Evolutionary conservation across 768 basidiomycete species (phyloP).

Genomic region (Pleurotus cornucopiae): DNA sequence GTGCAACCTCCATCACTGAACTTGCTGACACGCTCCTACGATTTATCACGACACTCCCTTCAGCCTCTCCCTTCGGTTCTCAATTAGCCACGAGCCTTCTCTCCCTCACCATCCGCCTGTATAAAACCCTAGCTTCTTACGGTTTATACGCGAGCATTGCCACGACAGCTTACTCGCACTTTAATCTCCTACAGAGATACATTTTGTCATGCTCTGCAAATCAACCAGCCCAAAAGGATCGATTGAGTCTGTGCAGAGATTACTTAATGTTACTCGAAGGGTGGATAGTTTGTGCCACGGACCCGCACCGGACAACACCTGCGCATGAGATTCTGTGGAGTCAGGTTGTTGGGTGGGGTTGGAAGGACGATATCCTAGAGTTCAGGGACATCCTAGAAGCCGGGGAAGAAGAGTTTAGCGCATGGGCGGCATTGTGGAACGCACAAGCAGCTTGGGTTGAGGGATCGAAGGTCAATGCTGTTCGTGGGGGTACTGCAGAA

Average conservation of each 20-base stretch:
- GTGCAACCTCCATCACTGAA: conserved; percentile 53
- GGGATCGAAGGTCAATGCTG: conserved; percentile 69
- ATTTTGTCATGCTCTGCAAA: conserved; percentile 32
- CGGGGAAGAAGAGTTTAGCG: conserved; percentile 26
- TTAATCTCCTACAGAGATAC: conserved; percentile 47
- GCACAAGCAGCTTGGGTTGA: conserved; percentile 68
- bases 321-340: conserved; percentile 89
- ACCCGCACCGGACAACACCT: conserved; percentile 86
- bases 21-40: conserved; percentile 66
- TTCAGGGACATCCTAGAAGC: conserved; percentile 29
- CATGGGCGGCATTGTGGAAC: conserved; percentile 51
- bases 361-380: conserved; percentile 56
- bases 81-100: conserved; percentile 48
- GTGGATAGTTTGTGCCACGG: conserved; percentile 83
- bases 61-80: conserved; percentile 31
- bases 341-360: conserved; percentile 75
- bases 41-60: conserved; percentile 60
- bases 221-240: neutral
- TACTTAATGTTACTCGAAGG: conserved; percentile 60
- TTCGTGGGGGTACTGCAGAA: conserved; percentile 64
- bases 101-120: conserved; percentile 56
- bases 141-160: conserved; percentile 74
- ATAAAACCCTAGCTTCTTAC: conserved; percentile 65
- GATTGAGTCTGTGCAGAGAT: conserved; percentile 28
- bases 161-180: conserved; percentile 55